phyloP scores from a whole-genome alignment of 768 basidiomycete genomes.

The Tremella fuciformis region DNA sequence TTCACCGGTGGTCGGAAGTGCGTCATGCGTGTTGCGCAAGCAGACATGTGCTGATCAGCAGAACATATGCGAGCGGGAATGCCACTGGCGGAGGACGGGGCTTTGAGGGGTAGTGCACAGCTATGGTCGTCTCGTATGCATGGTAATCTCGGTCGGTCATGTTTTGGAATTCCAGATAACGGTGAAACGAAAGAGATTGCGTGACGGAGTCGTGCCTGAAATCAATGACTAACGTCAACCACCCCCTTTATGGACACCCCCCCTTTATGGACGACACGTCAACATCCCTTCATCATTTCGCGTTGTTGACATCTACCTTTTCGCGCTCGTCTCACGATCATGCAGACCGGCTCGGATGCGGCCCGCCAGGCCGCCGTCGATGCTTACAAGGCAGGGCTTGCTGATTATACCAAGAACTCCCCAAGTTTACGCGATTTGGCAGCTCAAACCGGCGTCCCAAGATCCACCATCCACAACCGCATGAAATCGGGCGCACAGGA shows the following conservation, averaged over 20 bases:
- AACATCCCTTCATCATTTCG: background rate
- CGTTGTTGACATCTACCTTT: conserved; percentile 4
- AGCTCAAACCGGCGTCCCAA: background rate
- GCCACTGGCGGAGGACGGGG: conserved; percentile 36
- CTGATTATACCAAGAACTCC: conserved; percentile 4
- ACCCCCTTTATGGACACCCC: conserved; percentile 2
- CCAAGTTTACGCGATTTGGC: conserved; percentile 5
- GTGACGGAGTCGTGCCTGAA: too few relatives aligned
- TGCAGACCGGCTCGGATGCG: conserved; percentile 1
- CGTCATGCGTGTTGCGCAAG: conserved; percentile 14
- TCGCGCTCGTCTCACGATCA: background rate
- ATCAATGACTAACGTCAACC: background rate
- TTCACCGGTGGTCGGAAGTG: conserved; percentile 43
- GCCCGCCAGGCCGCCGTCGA: conserved; percentile 6
- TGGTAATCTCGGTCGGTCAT: too few relatives aligned
- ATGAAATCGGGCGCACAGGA: background rate
- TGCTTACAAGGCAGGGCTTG: conserved; percentile 3
- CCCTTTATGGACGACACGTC: background rate
- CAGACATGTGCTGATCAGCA: conserved; percentile 7
- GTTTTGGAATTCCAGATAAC: too few relatives aligned
- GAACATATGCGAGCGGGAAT: conserved; percentile 42
- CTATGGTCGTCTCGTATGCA: too few relatives aligned
- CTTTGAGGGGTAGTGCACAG: conserved; percentile 12
- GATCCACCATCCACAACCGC: conserved; percentile 5
- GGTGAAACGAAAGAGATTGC: too few relatives aligned